Percentiles rank a stretch among this genome's conserved stretches.
These are phyloP conservation scores for Pichia californica DNA, from an alignment of 805 yeast species.

Conservation along the genomic window DNA sequence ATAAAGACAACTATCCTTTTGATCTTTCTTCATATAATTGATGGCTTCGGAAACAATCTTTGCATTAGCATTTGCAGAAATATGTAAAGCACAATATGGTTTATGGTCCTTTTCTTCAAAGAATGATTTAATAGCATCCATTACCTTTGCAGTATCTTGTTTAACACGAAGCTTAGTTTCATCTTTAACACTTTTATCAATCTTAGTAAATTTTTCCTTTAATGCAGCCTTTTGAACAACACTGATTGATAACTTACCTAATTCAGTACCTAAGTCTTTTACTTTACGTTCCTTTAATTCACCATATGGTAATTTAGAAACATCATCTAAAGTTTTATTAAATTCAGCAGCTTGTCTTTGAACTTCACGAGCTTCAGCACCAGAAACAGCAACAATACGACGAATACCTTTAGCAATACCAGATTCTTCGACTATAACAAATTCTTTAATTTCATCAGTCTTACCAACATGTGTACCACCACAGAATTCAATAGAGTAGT, in stretches of 20 bases:
- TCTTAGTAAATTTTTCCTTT: slow-evolving; percentile 63
- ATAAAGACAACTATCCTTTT: slow-evolving; percentile 69
- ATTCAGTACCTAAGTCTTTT: slow-evolving; percentile 76
- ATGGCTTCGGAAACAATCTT: slow-evolving; percentile 94
- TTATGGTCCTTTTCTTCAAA: slow-evolving; percentile 50
- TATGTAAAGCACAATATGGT: slow-evolving; percentile 58
- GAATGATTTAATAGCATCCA: slow-evolving; percentile 69
- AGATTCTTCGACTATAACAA: slow-evolving; percentile 85
- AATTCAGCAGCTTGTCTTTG: slow-evolving; percentile 79
- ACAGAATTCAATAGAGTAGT: slow-evolving; percentile 87
- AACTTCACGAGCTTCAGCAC: slow-evolving; percentile 82
- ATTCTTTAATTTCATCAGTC: slow-evolving; percentile 89
- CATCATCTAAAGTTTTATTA: slow-evolving; percentile 49
- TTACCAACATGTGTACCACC: slow-evolving; percentile 97
- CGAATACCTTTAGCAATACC: slow-evolving; percentile 99
- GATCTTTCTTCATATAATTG: slow-evolving; percentile 70
- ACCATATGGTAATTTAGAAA: slow-evolving; percentile 63
- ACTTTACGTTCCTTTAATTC: slow-evolving; percentile 72
- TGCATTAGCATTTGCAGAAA: slow-evolving; percentile 73
- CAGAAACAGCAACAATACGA: slow-evolving; percentile 96
- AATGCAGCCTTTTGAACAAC: slow-evolving; percentile 73
- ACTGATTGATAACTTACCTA: slow-evolving; percentile 78
- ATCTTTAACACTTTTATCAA: slow-evolving; percentile 85
- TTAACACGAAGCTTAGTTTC: slow-evolving; percentile 83
- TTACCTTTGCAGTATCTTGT: slow-evolving; percentile 74